A percentile compares a stretch with the other conserved stretches of the same genome.
Conservation (phyloP, 2,329 filamentous ascomycete species). For the Colletotrichum sp. region DNA sequence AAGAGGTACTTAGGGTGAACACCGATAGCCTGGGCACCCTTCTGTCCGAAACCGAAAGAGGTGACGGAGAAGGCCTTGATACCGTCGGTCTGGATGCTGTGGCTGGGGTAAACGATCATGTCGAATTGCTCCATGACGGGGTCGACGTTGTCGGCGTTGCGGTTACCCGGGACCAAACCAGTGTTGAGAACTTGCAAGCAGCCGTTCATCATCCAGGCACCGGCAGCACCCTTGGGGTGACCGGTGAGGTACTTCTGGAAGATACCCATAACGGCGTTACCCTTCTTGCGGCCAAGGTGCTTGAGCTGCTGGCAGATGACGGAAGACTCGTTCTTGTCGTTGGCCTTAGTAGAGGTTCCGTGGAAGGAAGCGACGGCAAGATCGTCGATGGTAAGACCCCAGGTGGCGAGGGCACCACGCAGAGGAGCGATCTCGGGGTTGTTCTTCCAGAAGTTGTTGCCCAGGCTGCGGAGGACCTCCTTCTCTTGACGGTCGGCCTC, state of each 20-base stretch:
- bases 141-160: slow-evolving; percentile 97
- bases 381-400: slow-evolving; percentile 97
- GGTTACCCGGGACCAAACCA: slow-evolving; percentile 93
- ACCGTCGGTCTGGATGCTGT: slow-evolving; percentile 94
- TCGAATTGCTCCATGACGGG: slow-evolving; percentile 97
- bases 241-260: slow-evolving; percentile 99
- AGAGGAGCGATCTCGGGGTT: slow-evolving; percentile 93
- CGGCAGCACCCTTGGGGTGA: slow-evolving; percentile 98
- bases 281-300: slow-evolving; percentile 94
- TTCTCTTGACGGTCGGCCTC: slow-evolving; percentile 89
- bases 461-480: slow-evolving; percentile 88
- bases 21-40: slow-evolving; percentile 96
- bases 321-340: slow-evolving; percentile 99
- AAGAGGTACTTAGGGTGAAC: slow-evolving; percentile 96
- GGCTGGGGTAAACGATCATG: slow-evolving; percentile 95
- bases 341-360: slow-evolving; percentile 96
- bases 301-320: slow-evolving; percentile 96
- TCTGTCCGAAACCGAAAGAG: slow-evolving; percentile 98
- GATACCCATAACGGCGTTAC: slow-evolving; percentile 93
- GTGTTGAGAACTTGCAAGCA: slow-evolving; percentile 94
- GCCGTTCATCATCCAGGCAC: slow-evolving; percentile 99
- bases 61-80: slow-evolving; percentile 99
- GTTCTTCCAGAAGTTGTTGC: slow-evolving; percentile 99
- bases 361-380: slow-evolving; percentile 97
- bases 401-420: slow-evolving; percentile 93